These are phyloP conservation scores for Apiotrichum brassicae DNA, from an alignment of 1,284 basidiomycete genomes.

Conservation along the genomic window DNA sequence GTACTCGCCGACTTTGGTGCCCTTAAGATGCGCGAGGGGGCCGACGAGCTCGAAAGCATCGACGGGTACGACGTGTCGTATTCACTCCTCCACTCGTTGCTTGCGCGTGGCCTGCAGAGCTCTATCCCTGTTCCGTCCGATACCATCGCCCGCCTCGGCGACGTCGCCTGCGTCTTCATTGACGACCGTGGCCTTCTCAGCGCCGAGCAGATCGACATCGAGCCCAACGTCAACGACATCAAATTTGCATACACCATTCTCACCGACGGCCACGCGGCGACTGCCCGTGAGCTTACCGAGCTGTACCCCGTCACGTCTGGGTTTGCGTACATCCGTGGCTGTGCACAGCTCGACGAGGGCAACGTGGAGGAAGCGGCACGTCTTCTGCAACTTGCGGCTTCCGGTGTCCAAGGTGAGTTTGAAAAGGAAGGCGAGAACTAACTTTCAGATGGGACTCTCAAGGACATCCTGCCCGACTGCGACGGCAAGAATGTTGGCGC, in stretches of 20 bases:
- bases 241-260: conserved; percentile 64
- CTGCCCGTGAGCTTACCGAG: conserved; percentile 59
- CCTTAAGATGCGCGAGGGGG: conserved; percentile 36
- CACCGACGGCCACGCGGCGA: conserved; percentile 58
- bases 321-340: conserved; percentile 64
- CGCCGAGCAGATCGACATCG: conserved; percentile 21
- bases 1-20: conserved; percentile 47
- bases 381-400: conserved; percentile 67
- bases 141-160: conserved; percentile 44
- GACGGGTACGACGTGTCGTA: conserved; percentile 50
- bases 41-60: conserved; percentile 15
- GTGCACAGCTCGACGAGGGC: conserved; percentile 63
- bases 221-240: conserved; percentile 52
- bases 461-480: conserved; percentile 57
- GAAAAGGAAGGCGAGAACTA: neutral
- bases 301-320: conserved; percentile 71
- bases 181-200: conserved; percentile 12
- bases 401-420: conserved; percentile 36
- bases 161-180: conserved; percentile 17
- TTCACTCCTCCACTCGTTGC: conserved; percentile 64
- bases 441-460: conserved; percentile 53
- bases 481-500: conserved; percentile 57
- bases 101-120: conserved; percentile 45
- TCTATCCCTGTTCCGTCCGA: conserved; percentile 49
- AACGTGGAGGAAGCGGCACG: conserved; percentile 65